These are phyloP conservation scores for Wickerhamiella musiphila DNA, from an alignment of 805 yeast species.

Conservation along the genomic window DNA sequence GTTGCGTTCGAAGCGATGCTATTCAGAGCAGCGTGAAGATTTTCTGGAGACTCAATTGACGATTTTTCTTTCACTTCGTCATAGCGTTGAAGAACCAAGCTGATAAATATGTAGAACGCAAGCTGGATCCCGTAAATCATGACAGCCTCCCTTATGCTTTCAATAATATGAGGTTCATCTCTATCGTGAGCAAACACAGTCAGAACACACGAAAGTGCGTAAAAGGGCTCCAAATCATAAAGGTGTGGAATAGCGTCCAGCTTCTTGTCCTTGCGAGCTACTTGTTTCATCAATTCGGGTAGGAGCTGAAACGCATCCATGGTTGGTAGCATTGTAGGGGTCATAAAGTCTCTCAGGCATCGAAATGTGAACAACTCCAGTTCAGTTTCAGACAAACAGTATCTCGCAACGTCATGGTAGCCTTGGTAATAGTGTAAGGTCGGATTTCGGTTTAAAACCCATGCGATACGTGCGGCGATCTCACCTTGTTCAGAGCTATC, in stretches of 20 bases:
- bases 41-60: slow-evolving; percentile 23
- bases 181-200: slow-evolving; percentile 67
- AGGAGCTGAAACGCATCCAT: slow-evolving; percentile 48
- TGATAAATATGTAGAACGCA: slow-evolving; percentile 43
- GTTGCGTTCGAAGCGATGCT: slow-evolving; percentile 14
- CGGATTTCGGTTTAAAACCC: slow-evolving; percentile 44
- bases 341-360: slow-evolving; percentile 67
- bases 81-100: slow-evolving; percentile 19
- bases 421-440: slow-evolving; percentile 75
- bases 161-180: slow-evolving; percentile 30
- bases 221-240: slow-evolving; percentile 36
- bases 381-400: slow-evolving; percentile 24
- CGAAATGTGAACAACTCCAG: slow-evolving; percentile 29
- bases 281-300: slow-evolving; percentile 36
- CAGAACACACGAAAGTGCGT: slow-evolving; percentile 57
- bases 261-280: slow-evolving; percentile 30
- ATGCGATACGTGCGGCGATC: slow-evolving; percentile 21
- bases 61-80: slow-evolving; percentile 20
- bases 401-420: slow-evolving; percentile 67
- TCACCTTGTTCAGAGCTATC: slow-evolving; percentile 18
- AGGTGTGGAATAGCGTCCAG: too few relatives aligned
- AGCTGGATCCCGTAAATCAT: slow-evolving; percentile 37
- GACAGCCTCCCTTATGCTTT: slow-evolving; percentile 52
- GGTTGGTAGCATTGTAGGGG: slow-evolving; percentile 48
- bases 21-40: slow-evolving; percentile 26